phyloP scores from a whole-genome alignment of 2,329 filamentous ascomycete genomes.

The Aspergillus caelatus region DNA sequence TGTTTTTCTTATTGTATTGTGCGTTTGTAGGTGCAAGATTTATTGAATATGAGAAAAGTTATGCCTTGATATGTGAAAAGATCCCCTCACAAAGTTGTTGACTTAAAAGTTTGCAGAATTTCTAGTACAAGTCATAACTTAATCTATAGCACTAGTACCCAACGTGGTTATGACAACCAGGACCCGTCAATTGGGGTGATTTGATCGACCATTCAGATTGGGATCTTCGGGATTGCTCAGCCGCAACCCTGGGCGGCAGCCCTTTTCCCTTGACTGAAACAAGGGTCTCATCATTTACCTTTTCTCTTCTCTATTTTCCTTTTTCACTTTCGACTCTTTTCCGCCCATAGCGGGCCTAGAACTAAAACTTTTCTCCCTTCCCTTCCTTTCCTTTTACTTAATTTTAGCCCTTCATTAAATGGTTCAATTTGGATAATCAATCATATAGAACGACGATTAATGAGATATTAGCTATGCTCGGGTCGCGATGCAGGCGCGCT shows the following conservation, averaged over 20 bases:
- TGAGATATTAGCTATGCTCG: conserved; percentile 14
- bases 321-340: not conserved
- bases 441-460: not conserved
- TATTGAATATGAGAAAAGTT: not conserved
- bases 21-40: not conserved
- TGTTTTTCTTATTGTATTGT: not conserved
- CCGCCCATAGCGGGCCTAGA: not conserved
- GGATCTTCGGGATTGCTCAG: not conserved
- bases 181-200: not conserved
- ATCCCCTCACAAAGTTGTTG: too few species aligned
- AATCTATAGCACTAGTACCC: not conserved
- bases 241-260: not conserved
- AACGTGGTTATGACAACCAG: not conserved
- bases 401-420: not conserved
- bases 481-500: conserved; percentile 17
- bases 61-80: not conserved
- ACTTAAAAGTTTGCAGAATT: not conserved
- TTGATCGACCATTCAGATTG: not conserved
- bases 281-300: not conserved
- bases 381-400: not conserved
- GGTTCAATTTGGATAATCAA: not conserved
- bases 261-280: not conserved
- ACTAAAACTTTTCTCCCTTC: not conserved
- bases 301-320: not conserved
- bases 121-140: not conserved